These are phyloP conservation scores for Isabelozyma heimii DNA, from an alignment of 805 yeast genomes.

Conservation along the genomic window DNA sequence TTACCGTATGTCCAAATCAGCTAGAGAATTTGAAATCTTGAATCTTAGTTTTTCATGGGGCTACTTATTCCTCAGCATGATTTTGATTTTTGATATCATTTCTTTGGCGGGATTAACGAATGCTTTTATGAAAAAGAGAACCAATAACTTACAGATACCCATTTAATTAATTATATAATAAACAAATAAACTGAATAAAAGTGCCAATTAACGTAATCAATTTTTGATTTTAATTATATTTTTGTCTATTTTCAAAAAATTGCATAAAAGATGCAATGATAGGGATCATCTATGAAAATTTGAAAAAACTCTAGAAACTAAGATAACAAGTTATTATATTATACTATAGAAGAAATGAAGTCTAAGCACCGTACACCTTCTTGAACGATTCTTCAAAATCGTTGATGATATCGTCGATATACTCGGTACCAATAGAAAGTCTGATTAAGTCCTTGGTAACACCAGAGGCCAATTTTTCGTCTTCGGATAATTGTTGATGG, in stretches of 20 bases:
- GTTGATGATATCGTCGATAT: slow-evolving; percentile 83
- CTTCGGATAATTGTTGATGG: slow-evolving; percentile 84
- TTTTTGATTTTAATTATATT: too few relatives aligned
- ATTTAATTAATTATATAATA: too few relatives aligned
- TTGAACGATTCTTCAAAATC: slow-evolving; percentile 87
- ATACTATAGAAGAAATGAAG: neutral
- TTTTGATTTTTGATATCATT: neutral
- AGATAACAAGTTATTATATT: neutral
- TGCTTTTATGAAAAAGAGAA: neutral
- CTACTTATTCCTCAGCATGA: neutral
- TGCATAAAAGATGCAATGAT: too few relatives aligned
- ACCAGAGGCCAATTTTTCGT: slow-evolving; percentile 80
- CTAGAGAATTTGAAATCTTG: neutral
- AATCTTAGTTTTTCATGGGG: neutral
- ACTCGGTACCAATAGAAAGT: slow-evolving; percentile 88
- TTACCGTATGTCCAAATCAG: neutral
- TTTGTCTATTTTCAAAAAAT: too few relatives aligned
- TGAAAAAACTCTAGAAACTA: neutral
- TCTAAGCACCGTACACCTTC: slow-evolving; percentile 41
- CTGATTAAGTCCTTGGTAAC: slow-evolving; percentile 87
- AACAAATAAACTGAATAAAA: too few relatives aligned
- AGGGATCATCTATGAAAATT: neutral
- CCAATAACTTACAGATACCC: neutral
- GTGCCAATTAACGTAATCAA: too few relatives aligned
- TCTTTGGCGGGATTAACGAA: neutral